phyloP scores from a whole-genome alignment of 2,329 filamentous ascomycete species.

The Colletotrichum gloeosporioides region DNA sequence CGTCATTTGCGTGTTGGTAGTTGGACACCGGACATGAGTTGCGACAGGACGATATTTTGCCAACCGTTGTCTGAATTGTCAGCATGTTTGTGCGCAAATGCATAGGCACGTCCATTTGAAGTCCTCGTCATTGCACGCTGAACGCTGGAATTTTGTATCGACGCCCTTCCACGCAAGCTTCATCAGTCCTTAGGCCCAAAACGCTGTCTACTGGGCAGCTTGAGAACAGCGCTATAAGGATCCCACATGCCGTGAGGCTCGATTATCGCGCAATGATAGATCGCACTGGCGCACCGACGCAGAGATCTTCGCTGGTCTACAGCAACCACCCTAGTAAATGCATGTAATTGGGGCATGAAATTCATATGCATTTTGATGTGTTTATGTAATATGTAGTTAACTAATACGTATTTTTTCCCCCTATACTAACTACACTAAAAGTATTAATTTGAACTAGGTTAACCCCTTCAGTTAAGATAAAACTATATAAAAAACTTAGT shows the following conservation, averaged over 20 bases:
- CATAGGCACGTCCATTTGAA: no score
- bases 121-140: rapidly evolving
- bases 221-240: background rate
- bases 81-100: background rate
- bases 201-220: background rate
- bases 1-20: background rate
- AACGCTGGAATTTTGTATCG: background rate
- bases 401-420: no score
- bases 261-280: background rate
- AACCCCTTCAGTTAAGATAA: no score
- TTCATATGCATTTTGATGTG: no score
- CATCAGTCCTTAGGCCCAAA: background rate
- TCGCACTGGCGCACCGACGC: background rate
- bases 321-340: no score
- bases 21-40: background rate
- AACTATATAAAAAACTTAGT: no score
- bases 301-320: background rate
- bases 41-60: background rate
- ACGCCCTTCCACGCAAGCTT: background rate
- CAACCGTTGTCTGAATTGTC: background rate
- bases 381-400: no score
- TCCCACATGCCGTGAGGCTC: background rate
- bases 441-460: no score
- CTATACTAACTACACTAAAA: no score
- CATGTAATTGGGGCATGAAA: no score